Conservation (phyloP, 164 flowering plant genomes). For the Warburgia ugandensis region DNA sequence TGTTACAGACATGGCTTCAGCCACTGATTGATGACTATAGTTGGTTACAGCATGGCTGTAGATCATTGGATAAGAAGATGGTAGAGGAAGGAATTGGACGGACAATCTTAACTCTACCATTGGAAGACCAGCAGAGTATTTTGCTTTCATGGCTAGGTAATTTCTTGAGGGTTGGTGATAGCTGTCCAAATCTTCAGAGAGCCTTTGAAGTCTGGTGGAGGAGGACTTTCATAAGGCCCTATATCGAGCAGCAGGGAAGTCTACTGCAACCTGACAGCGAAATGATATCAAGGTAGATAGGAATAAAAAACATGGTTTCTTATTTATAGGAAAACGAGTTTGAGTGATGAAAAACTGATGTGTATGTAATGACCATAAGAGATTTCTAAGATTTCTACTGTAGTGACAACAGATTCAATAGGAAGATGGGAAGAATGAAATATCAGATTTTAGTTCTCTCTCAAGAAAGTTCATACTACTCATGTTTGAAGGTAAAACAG, state of each 20-base stretch:
- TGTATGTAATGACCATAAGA: no score
- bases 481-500: no score
- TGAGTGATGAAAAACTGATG: no score
- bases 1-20: constrained; percentile 84
- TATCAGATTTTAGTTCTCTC: no score
- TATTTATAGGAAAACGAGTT: no score
- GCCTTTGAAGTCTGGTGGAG: constrained; percentile 99
- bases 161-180: constrained; percentile 78
- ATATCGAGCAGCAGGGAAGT: constrained; percentile 27
- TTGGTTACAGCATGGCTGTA: constrained; percentile 79
- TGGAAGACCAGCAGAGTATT: constrained; percentile 87
- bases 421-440: no score
- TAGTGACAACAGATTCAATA: no score
- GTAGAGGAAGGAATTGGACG: constrained; percentile 98
- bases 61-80: constrained; percentile 75
- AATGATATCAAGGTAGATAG: constrained; percentile 7
- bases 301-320: no score
- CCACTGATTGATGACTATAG: constrained; percentile 85
- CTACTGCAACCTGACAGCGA: constrained; percentile 12
- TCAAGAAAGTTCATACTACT: no score
- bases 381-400: no score
- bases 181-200: constrained; percentile 88
- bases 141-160: constrained; percentile 79
- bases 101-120: constrained; percentile 85
- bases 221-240: constrained; percentile 73